A percentile compares a stretch with the other conserved stretches of the same genome.
Conservation (phyloP, 176 grass and related monocot species). For the Aegilops longissima region DNA sequence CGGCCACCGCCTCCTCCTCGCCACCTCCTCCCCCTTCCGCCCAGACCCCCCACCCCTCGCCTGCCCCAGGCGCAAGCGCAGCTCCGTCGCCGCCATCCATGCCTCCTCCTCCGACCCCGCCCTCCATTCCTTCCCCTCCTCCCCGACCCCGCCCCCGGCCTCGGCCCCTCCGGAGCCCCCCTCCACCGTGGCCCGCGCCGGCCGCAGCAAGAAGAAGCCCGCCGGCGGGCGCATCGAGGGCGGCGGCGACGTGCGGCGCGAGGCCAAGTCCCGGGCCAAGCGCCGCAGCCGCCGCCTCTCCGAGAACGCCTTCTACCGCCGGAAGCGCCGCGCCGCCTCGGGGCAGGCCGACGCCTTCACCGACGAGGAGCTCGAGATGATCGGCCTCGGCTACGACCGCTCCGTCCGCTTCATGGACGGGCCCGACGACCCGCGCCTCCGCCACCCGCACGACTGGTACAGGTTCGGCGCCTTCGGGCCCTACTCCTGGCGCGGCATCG, state of each 20-base stretch:
- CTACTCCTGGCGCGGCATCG: slow-evolving; percentile 94
- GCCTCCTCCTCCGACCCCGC: slow-evolving; percentile 29
- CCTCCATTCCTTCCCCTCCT: slow-evolving; percentile 26
- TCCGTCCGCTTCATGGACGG: slow-evolving; percentile 85
- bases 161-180: slow-evolving; percentile 21
- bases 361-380: slow-evolving; percentile 83
- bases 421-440: slow-evolving; percentile 81
- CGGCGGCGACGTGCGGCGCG: slow-evolving; percentile 61
- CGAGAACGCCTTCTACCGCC: slow-evolving; percentile 92
- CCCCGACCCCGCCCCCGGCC: slow-evolving; percentile 25
- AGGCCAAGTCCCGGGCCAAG: slow-evolving; percentile 73
- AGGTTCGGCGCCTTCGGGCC: slow-evolving; percentile 80
- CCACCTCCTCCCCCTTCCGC: neutral
- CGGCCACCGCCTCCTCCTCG: slow-evolving; percentile 21
- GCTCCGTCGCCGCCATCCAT: slow-evolving; percentile 16
- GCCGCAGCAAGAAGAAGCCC: slow-evolving; percentile 83
- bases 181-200: slow-evolving; percentile 48
- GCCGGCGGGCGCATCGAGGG: slow-evolving; percentile 75
- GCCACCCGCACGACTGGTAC: slow-evolving; percentile 92
- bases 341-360: slow-evolving; percentile 66
- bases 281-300: slow-evolving; percentile 56
- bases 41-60: neutral
- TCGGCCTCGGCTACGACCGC: slow-evolving; percentile 91
- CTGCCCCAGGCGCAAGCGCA: neutral
- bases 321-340: slow-evolving; percentile 41